Base-by-base conservation (phyloP, 805 yeast genomes). In the Schizosaccharomyces osmophilus region DNA sequence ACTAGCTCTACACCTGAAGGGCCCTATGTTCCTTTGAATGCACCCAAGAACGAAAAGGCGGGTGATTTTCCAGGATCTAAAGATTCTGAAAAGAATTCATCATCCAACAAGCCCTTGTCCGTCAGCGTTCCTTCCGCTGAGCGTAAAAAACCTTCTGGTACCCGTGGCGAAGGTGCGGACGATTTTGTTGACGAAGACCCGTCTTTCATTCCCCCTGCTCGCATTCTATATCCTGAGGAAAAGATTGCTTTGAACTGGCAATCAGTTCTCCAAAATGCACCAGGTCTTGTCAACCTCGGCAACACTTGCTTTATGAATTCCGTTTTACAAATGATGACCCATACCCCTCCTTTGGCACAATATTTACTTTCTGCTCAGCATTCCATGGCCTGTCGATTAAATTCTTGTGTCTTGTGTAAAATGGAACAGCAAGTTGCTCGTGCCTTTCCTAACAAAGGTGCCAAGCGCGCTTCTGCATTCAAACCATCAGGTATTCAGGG, bases 231-330 rank as follows among this genome's bases (percentile, higher is more conserved):
- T 31, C 61, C 61, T 24, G 32, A 41, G 36, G 48, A 45, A 13
- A 29, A 42, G 8, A 4, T 59, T 13, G 19, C 61, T n/a, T 19
- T 22, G 13, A 24, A 31, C 4, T 63, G 64, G 64, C 31, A 32
- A 29, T 59, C 29, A 4, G 17, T 63, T 26, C 29, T 48, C 39
- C 63, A 45, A n/a, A 42, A 55, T 17, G 55, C 66, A 2, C 67
- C 68, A 11, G 98, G 98, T 0, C 74, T 90, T 60, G 72, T 85
- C 60, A 90, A 90, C 71, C 89, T 84, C 66, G 97, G 97, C 51
- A 97, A 93, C 58, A 90, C 97, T 3, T 90, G 98, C 71, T 90
- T 90, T 73, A 89, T 90, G 79, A 90, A 93, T 71, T 84, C 95
- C 5, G 97, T 97, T 1, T 82, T 93, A 31, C 97, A 90, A 73